Percentiles rank a stretch among this genome's conserved stretches.
Conservation (phyloP, 2,329 filamentous ascomycete species). For the Xylariaceae sp. region DNA sequence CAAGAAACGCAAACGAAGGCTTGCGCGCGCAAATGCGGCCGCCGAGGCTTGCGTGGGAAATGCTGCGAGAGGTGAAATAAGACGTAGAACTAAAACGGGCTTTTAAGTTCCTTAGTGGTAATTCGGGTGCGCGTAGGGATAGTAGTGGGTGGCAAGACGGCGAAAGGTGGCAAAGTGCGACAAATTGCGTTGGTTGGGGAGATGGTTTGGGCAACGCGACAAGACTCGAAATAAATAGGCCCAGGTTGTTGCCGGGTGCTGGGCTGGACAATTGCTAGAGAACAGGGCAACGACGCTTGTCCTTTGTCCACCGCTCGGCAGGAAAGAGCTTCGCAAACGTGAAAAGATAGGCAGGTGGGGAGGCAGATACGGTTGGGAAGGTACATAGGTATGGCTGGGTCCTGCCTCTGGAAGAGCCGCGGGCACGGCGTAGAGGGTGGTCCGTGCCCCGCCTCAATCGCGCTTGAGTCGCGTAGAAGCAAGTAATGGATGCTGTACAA, state of each 20-base stretch:
- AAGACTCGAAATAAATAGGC: neutral
- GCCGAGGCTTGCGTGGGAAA: neutral
- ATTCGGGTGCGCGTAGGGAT: neutral
- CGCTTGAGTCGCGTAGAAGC: conserved; percentile 2
- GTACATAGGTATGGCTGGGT: neutral
- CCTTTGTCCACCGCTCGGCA: conserved; percentile 13
- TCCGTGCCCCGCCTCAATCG: neutral
- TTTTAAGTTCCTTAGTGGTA: neutral
- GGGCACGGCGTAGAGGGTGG: neutral
- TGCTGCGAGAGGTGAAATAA: neutral
- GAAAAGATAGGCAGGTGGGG: neutral
- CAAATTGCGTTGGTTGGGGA: neutral
- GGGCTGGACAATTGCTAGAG: conserved; percentile 20
- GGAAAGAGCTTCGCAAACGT: conserved; percentile 1
- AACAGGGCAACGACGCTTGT: conserved; percentile 4
- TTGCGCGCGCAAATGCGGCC: neutral
- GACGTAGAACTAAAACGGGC: neutral
- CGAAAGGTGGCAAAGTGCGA: neutral
- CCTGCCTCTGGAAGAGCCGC: too few species aligned
- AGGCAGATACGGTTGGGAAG: neutral
- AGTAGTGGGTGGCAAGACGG: neutral
- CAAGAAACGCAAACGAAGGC: neutral
- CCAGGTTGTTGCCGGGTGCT: conserved; percentile 4
- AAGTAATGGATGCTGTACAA: neutral
- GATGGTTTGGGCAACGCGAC: conserved; percentile 8